A percentile compares a stretch with the other conserved stretches of the same genome.
Conservation (phyloP, 345 rosid genomes). For the Chamaenerion angustifolium region DNA sequence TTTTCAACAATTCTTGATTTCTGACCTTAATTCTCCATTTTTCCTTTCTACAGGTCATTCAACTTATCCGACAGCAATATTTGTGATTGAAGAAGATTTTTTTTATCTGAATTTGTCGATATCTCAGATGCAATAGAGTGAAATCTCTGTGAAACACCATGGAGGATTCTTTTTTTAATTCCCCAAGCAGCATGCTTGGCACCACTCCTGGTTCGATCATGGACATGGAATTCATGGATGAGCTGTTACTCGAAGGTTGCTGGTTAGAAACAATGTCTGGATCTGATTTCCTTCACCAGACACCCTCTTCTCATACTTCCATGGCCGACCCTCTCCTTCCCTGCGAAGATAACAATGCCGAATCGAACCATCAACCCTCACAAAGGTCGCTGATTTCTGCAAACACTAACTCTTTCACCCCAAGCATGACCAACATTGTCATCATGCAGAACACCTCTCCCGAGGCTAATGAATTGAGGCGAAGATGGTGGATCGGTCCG, state of each 20-base stretch:
- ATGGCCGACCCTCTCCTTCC: constrained; percentile 15
- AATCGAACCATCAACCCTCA: constrained; percentile 24
- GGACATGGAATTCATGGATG: constrained; percentile 69
- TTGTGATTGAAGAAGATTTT: too few species aligned
- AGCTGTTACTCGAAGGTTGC: constrained; percentile 76
- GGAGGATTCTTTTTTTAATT: constrained; percentile 46
- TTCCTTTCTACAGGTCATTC: too few species aligned
- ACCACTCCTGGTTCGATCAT: constrained; percentile 27
- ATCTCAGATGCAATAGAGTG: constrained; percentile 7
- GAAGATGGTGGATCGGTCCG: constrained; percentile 77
- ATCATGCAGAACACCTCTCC: background rate
- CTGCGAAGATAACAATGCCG: constrained; percentile 21
- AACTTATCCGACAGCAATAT: too few species aligned
- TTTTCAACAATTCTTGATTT: too few species aligned
- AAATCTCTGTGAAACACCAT: constrained; percentile 13
- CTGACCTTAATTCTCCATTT: too few species aligned
- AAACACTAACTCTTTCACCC: constrained; percentile 10
- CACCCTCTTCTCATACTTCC: constrained; percentile 25
- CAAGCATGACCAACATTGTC: constrained; percentile 8
- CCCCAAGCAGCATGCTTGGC: constrained; percentile 20
- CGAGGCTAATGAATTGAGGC: constrained; percentile 6
- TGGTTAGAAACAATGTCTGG: constrained; percentile 85
- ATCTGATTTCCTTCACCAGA: constrained; percentile 48
- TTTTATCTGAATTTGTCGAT: background rate
- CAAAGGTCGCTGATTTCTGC: constrained; percentile 11